phyloP scores from a whole-genome alignment of 2,329 filamentous ascomycete genomes.

The Claviceps pazoutovae region DNA sequence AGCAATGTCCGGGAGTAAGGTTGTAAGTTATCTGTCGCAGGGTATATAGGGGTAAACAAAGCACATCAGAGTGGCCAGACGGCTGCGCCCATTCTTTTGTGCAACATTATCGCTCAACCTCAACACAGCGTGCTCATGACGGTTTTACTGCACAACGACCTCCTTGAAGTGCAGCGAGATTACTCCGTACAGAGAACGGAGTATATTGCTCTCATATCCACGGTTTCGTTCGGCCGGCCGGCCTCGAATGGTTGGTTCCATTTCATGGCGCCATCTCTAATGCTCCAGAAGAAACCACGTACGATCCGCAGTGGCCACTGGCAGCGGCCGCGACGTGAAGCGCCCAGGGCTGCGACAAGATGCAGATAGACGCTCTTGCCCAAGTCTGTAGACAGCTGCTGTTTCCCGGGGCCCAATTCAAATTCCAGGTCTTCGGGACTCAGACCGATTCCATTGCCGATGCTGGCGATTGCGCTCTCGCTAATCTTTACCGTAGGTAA shows the following conservation, averaged over 20 bases:
- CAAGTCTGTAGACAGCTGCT: too few species aligned
- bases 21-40: too few species aligned
- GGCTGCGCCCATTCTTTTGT: too few species aligned
- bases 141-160: background rate
- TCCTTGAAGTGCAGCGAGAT: background rate
- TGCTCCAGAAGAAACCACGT: conserved; percentile 26
- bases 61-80: too few species aligned
- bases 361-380: background rate
- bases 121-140: background rate
- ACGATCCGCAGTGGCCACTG: conserved; percentile 16
- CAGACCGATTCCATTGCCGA: too few species aligned
- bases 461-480: too few species aligned
- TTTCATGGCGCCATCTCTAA: conserved; percentile 25
- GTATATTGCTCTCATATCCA: background rate
- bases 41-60: too few species aligned
- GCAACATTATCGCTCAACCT: background rate
- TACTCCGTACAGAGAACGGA: too few species aligned
- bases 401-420: too few species aligned
- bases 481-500: too few species aligned
- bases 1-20: background rate
- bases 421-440: background rate
- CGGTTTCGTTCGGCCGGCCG: conserved; percentile 14
- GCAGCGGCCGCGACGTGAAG: conserved; percentile 26
- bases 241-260: conserved; percentile 23
- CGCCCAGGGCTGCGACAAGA: conserved; percentile 7